Conservation (phyloP, 345 rosid genomes). For the Brassica incana region DNA sequence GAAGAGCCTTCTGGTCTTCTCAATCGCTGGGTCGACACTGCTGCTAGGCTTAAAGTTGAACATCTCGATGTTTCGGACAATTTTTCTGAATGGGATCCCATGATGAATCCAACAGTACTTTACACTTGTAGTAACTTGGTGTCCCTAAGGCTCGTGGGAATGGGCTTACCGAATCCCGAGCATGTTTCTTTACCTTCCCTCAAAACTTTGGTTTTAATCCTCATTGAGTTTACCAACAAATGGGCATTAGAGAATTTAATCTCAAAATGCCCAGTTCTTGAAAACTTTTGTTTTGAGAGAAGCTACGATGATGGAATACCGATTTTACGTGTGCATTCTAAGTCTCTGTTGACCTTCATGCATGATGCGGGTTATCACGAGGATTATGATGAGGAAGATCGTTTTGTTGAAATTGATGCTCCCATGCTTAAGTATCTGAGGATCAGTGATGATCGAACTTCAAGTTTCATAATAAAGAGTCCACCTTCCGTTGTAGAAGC, state of each 20-base stretch:
- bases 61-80: not conserved
- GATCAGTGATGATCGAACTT: not conserved
- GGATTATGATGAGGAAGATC: not conserved
- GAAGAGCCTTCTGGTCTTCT: not conserved
- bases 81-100: not conserved
- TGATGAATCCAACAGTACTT: not conserved
- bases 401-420: not conserved
- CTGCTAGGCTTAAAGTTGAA: not conserved
- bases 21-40: conserved; percentile 2
- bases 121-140: not conserved
- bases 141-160: not conserved
- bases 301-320: not conserved
- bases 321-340: not conserved
- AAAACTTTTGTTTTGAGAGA: not conserved
- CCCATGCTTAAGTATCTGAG: not conserved
- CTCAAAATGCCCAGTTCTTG: not conserved
- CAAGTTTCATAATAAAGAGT: not conserved
- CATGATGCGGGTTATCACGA: not conserved
- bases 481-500: not conserved
- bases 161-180: not conserved
- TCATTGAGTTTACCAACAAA: not conserved
- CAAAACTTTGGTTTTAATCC: not conserved
- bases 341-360: not conserved
- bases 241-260: not conserved
- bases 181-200: not conserved